A percentile compares a stretch with the other conserved stretches of the same genome.
Evolutionary conservation across 2,329 filamentous ascomycete species (phyloP).

Genomic region (Pyrenochaeta sp.): DNA sequence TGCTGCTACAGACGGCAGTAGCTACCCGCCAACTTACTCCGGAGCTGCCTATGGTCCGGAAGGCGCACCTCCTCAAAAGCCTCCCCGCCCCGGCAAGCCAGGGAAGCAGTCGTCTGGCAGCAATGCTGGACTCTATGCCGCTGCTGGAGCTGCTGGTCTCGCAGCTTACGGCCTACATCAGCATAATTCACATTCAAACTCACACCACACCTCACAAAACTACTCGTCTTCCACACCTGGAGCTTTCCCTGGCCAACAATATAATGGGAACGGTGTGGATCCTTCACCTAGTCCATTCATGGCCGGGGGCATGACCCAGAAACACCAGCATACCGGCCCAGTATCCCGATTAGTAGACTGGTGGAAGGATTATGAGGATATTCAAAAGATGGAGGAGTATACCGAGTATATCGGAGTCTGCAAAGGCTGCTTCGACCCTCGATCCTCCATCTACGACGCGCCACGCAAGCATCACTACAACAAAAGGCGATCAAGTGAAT

Average conservation of each 20-base stretch:
- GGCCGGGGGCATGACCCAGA: slow-evolving; percentile 54
- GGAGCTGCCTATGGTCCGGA: slow-evolving; percentile 24
- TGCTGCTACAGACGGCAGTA: slow-evolving; percentile 39
- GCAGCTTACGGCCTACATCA: slow-evolving; percentile 57
- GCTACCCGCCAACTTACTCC: slow-evolving; percentile 44
- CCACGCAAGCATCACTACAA: slow-evolving; percentile 68
- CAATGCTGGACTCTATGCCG: slow-evolving; percentile 56
- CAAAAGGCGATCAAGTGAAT: slow-evolving; percentile 55
- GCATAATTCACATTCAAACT: slow-evolving; percentile 43
- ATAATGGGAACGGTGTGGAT: slow-evolving; percentile 27
- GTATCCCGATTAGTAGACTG: slow-evolving; percentile 65
- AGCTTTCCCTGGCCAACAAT: slow-evolving; percentile 36
- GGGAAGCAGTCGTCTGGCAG: slow-evolving; percentile 55
- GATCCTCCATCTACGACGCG: slow-evolving; percentile 63
- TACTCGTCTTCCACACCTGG: slow-evolving; percentile 40
- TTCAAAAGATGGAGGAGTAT: slow-evolving; percentile 72
- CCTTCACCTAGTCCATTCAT: slow-evolving; percentile 32
- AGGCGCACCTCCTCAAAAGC: slow-evolving; percentile 40
- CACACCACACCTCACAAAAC: slow-evolving; percentile 30
- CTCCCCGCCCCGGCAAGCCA: slow-evolving; percentile 48
- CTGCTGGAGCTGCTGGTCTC: slow-evolving; percentile 56
- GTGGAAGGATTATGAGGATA: slow-evolving; percentile 71
- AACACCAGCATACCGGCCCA: slow-evolving; percentile 64
- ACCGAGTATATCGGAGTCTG: slow-evolving; percentile 73
- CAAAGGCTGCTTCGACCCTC: slow-evolving; percentile 70